Evolutionary conservation across 1,139 yeast species (phyloP).

Genomic region (Kurtzmaniella natalensis): DNA sequence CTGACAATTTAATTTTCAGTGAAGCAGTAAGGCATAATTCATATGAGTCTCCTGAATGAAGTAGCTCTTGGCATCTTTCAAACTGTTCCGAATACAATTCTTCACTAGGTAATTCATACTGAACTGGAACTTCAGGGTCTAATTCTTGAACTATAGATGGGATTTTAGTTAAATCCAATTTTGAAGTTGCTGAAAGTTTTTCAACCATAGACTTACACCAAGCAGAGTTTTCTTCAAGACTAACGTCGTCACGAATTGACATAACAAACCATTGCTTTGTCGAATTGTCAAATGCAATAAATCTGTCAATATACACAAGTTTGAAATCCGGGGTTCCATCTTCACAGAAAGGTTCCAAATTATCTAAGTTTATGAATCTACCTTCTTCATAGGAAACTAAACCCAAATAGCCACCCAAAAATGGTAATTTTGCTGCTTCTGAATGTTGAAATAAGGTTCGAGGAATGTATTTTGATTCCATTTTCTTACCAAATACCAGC

Average conservation of each 20-base stretch:
- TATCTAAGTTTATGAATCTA: slow-evolving; percentile 34
- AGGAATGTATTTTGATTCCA: slow-evolving; percentile 19
- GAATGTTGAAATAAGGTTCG: slow-evolving; percentile 15
- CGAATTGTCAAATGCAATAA: slow-evolving; percentile 51
- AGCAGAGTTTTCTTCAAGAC: slow-evolving; percentile 16
- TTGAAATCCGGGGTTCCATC: slow-evolving; percentile 64
- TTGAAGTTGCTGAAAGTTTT: slow-evolving; percentile 10
- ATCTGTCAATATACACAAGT: slow-evolving; percentile 66
- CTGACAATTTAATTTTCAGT: slow-evolving; percentile 54
- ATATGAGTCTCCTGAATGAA: slow-evolving; percentile 85
- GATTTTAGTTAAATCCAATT: slow-evolving; percentile 16
- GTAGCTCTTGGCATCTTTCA: slow-evolving; percentile 58
- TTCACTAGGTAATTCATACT: slow-evolving; percentile 51
- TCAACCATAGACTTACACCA: slow-evolving; percentile 31
- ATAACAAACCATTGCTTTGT: slow-evolving; percentile 50
- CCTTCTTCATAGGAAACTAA: slow-evolving; percentile 85
- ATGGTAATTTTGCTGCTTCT: slow-evolving; percentile 49
- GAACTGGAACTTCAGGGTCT: slow-evolving; percentile 18
- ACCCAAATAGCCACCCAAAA: slow-evolving; percentile 87
- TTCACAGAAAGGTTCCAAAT: slow-evolving; percentile 25
- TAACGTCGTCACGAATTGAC: slow-evolving; percentile 33
- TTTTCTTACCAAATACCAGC: slow-evolving; percentile 21
- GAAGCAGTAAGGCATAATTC: slow-evolving; percentile 88
- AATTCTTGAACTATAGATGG: slow-evolving; percentile 26
- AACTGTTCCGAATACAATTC: slow-evolving; percentile 55